A percentile compares a stretch with the other conserved stretches of the same genome.
Evolutionary conservation across 768 basidiomycete genomes (phyloP).

Genomic region (Mycena albidolilacea): DNA sequence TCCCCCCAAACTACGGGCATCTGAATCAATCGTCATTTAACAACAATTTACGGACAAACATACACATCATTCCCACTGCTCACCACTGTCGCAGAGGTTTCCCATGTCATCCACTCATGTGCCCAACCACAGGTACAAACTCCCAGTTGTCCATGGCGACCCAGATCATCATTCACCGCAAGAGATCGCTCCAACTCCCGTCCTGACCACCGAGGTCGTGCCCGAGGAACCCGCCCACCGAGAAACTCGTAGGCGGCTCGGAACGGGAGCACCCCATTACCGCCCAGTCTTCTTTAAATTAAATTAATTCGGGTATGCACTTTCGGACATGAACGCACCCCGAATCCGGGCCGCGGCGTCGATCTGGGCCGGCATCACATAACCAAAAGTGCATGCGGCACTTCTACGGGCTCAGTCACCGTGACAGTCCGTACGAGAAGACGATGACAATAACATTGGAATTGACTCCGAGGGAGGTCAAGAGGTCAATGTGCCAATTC

Average conservation of each 20-base stretch:
- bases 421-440: too few relatives aligned
- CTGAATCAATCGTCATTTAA: too few relatives aligned
- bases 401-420: too few relatives aligned
- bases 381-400: neutral
- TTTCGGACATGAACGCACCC: too few relatives aligned
- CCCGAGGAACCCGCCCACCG: conserved; percentile 15
- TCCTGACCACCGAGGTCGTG: neutral
- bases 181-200: too few relatives aligned
- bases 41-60: too few relatives aligned
- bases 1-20: neutral
- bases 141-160: conserved; percentile 23
- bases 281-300: neutral
- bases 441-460: too few relatives aligned
- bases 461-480: too few relatives aligned
- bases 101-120: conserved; percentile 2
- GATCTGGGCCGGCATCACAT: neutral
- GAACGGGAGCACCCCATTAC: neutral
- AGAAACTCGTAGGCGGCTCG: conserved; percentile 7
- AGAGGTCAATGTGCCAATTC: neutral
- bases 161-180: too few relatives aligned
- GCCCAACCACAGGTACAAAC: neutral
- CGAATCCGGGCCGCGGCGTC: neutral
- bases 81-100: neutral
- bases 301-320: too few relatives aligned
- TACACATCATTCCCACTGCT: too few relatives aligned